Evolutionary conservation across 1,284 basidiomycete genomes (phyloP).

Genomic region (Bjerkandera adusta): DNA sequence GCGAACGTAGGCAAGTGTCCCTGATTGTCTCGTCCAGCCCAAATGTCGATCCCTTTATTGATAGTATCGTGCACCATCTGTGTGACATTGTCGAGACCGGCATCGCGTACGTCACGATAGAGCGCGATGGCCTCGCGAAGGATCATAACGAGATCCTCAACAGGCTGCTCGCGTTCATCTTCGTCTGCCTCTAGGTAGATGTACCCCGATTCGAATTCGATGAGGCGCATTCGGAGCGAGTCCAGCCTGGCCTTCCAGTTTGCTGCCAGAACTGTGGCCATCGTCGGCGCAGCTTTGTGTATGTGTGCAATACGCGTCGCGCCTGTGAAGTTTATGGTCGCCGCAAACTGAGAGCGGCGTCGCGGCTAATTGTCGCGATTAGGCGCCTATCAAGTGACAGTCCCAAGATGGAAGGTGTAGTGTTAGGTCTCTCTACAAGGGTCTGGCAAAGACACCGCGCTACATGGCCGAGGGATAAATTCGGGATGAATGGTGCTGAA

Average conservation of each 20-base stretch:
- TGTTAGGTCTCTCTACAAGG: too few species aligned
- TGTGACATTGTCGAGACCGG: conserved; percentile 27
- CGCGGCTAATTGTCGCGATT: too few species aligned
- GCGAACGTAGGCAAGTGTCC: conserved; percentile 30
- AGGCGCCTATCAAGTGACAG: too few species aligned
- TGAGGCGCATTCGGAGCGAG: not conserved
- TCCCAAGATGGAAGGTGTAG: too few species aligned
- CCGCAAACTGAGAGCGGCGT: too few species aligned
- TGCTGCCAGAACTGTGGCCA: too few species aligned
- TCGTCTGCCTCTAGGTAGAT: not conserved
- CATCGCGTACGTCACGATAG: conserved; percentile 21
- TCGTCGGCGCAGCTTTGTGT: not conserved
- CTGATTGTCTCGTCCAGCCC: conserved; percentile 21
- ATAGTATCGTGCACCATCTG: conserved; percentile 29
- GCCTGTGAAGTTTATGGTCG: too few species aligned
- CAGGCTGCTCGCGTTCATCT: not conserved
- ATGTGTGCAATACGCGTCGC: not conserved
- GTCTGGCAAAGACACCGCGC: too few species aligned
- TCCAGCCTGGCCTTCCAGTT: not conserved
- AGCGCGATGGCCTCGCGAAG: conserved; percentile 19
- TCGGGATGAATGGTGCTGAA: too few species aligned
- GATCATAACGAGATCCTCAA: conserved; percentile 10
- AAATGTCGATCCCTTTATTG: conserved; percentile 18
- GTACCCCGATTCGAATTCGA: not conserved
- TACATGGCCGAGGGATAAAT: too few species aligned